Conservation (phyloP, 2,329 filamentous ascomycete genomes). For the Diaporthe vaccinii region DNA sequence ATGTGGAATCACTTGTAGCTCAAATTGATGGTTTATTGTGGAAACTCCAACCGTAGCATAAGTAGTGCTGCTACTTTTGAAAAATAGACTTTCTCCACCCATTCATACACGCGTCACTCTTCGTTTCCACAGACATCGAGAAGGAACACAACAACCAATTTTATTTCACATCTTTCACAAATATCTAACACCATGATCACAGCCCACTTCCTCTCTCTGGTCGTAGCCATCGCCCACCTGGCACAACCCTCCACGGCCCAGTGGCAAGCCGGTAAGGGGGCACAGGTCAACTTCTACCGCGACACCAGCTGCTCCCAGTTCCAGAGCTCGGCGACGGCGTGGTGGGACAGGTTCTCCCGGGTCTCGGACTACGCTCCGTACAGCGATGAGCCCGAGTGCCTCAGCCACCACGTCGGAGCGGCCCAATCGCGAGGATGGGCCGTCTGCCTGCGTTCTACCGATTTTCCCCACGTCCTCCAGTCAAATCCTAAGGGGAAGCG, state of each 20-base stretch:
- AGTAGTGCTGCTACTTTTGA: neutral
- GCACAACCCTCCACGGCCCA: neutral
- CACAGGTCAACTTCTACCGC: constrained; percentile 1
- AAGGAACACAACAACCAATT: neutral
- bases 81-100: neutral
- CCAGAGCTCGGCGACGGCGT: neutral
- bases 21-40: neutral
- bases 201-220: neutral
- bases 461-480: too few species aligned
- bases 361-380: neutral
- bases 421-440: too few species aligned
- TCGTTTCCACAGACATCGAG: neutral
- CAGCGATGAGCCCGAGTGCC: neutral
- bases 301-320: neutral
- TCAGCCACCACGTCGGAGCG: too few species aligned
- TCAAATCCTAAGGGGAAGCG: too few species aligned
- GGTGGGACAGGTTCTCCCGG: neutral
- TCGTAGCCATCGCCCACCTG: neutral
- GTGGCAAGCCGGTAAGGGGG: neutral
- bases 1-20: neutral
- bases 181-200: neutral
- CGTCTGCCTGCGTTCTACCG: too few species aligned
- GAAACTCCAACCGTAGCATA: neutral
- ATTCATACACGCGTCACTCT: neutral
- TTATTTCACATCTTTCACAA: neutral